Evolutionary conservation across 495 filamentous ascomycete species (phyloP), one percentile per base, ranked within the genome.

Genomic region (Pseudotulostoma volvatum): DNA sequence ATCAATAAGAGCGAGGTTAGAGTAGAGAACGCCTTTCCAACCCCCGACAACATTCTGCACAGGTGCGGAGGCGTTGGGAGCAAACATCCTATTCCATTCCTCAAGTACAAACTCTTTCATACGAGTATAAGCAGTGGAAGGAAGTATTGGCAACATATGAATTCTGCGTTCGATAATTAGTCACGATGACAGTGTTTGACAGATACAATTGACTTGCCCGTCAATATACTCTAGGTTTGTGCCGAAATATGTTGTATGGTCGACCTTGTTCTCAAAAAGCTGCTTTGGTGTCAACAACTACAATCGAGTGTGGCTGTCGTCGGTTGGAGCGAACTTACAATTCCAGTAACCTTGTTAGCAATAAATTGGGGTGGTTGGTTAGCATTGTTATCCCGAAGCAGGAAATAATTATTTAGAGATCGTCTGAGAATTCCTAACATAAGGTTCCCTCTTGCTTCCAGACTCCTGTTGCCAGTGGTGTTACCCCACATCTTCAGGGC

Each of bases 171-270:
- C 2, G 7, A n/a, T 34, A 23, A 44, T 54, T 21, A 49, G 41
- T 31, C 23, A 9, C 4, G 3, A 9, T 11, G 7, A 23, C n/a
- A n/a, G n/a, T n/a, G n/a, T n/a, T n/a, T n/a, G n/a, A n/a, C n/a
- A n/a, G n/a, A n/a, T n/a, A n/a, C n/a, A n/a, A n/a, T n/a, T n/a
- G n/a, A n/a, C n/a, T n/a, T n/a, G n/a, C 67, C 74, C 90, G 58
- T 97, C 79, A 43, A 96, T 75, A 51, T 76, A 93, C 60, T 93
- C 84, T 2, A 72, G 61, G 40, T 83, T 78, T 37, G 53, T 51
- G 8, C 87, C 86, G 49, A 97, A 97, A 60, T 90, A 96, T 1
- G 90, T 97, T 7, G 79, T 81, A 55, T 95, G 90, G 53, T 96
- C 83, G 33, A 87, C 70, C 57, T 97, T 97, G 57, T 95, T 96